Conservation (phyloP, 257 asterid genomes). For the Haberlea rhodopensis region DNA sequence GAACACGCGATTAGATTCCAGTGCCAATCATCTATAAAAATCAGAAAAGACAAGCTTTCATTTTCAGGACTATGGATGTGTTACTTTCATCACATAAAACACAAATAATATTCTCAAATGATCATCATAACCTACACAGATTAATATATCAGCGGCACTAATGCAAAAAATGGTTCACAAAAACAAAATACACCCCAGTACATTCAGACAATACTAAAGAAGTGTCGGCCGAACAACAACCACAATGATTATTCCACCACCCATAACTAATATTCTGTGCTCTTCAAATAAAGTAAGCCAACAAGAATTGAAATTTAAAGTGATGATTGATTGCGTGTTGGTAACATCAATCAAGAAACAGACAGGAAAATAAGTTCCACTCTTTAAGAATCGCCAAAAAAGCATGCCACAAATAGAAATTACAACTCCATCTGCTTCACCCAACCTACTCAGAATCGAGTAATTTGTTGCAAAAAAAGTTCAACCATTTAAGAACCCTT, state of each 20-base stretch:
- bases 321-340: conserved; percentile 25
- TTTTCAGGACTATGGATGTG: conserved; percentile 30
- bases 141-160: background rate
- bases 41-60: conserved; percentile 35
- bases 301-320: conserved; percentile 7
- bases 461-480: conserved; percentile 21
- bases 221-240: conserved; percentile 43
- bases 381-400: conserved; percentile 15
- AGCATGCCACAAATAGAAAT: background rate
- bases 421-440: conserved; percentile 8
- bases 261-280: conserved; percentile 39
- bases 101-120: conserved; percentile 11
- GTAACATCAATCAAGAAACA: conserved; percentile 23
- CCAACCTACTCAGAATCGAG: conserved; percentile 14
- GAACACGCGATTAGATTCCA: conserved; percentile 53
- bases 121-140: conserved; percentile 15
- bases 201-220: conserved; percentile 24
- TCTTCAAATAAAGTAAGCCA: conserved; percentile 10
- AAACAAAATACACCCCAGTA: background rate
- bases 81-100: conserved; percentile 31
- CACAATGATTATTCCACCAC: conserved; percentile 29
- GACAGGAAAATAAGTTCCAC: conserved; percentile 13
- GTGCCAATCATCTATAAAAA: conserved; percentile 46
- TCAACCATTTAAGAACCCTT: conserved; percentile 22
- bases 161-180: background rate